Percentiles rank a stretch among this genome's conserved stretches.
These are phyloP conservation scores for Trametes hirsuta DNA, from an alignment of 1,284 basidiomycete species.

Conservation along the genomic window DNA sequence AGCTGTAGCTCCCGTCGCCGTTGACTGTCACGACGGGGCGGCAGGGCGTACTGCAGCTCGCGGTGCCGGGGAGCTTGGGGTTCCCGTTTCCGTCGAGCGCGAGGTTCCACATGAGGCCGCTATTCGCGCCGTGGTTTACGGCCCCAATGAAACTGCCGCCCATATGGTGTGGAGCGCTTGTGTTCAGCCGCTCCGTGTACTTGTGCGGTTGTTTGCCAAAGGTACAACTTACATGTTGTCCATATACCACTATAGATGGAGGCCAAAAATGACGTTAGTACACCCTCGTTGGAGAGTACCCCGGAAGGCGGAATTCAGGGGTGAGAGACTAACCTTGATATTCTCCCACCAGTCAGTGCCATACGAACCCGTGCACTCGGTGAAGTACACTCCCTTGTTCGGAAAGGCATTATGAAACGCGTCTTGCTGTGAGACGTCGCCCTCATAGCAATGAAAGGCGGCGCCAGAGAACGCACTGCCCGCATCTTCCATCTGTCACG, in stretches of 20 bases:
- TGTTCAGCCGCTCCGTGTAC: not conserved
- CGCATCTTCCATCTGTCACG: conserved; percentile 50
- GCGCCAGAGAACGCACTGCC: conserved; percentile 49
- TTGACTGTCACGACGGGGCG: conserved; percentile 68
- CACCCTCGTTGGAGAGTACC: not conserved
- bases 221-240: conserved; percentile 57
- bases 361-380: conserved; percentile 51
- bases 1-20: conserved; percentile 58
- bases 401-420: conserved; percentile 49
- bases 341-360: conserved; percentile 77
- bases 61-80: conserved; percentile 65
- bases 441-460: conserved; percentile 55
- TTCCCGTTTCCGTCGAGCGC: conserved; percentile 64
- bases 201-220: too few relatives aligned
- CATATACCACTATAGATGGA: conserved; percentile 64
- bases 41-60: conserved; percentile 68
- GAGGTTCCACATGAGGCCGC: conserved; percentile 73
- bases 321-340: conserved; percentile 56
- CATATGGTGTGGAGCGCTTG: not conserved
- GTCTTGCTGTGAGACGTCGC: conserved; percentile 43
- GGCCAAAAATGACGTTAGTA: not conserved
- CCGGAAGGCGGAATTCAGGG: too few relatives aligned
- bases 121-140: conserved; percentile 47
- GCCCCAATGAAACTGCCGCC: conserved; percentile 45
- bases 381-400: conserved; percentile 53